phyloP scores from a whole-genome alignment of 495 filamentous ascomycete species.

The Penicillium nucicola region DNA sequence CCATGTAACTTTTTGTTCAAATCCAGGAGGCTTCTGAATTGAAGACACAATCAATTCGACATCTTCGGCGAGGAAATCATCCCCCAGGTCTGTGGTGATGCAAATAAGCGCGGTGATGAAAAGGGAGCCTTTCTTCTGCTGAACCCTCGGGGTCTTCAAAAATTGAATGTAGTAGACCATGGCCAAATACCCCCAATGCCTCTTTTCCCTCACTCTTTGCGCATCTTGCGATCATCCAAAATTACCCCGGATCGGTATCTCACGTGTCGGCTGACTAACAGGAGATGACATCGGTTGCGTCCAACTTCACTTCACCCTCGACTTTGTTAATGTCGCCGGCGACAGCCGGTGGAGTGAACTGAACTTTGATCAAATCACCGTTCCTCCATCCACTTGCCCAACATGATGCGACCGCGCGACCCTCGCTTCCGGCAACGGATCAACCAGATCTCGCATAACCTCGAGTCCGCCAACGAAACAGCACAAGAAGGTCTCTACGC shows the following conservation, averaged over 20 bases:
- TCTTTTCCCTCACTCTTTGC: background rate
- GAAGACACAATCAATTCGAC: constrained; percentile 50
- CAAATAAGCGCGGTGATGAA: constrained; percentile 60
- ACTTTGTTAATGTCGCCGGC: constrained; percentile 5
- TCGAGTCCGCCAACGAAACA: constrained; percentile 88
- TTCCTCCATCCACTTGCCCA: constrained; percentile 1
- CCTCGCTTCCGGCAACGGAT: constrained; percentile 90
- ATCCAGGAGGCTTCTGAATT: constrained; percentile 21
- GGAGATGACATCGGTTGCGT: constrained; percentile 17
- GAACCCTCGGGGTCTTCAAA: constrained; percentile 59
- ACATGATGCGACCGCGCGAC: constrained; percentile 70
- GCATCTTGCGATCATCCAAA: background rate
- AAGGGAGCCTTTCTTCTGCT: constrained; percentile 35
- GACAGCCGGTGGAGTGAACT: constrained; percentile 13
- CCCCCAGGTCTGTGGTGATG: constrained; percentile 88
- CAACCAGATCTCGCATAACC: constrained; percentile 87
- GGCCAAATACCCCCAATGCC: background rate
- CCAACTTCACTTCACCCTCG: constrained; percentile 1
- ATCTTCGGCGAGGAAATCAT: constrained; percentile 72
- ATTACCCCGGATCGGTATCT: constrained; percentile 16
- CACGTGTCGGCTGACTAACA: constrained; percentile 27
- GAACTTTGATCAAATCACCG: background rate
- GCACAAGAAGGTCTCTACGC: constrained; percentile 86
- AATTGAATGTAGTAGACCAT: constrained; percentile 75
- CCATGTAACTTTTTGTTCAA: constrained; percentile 50